Conservation (phyloP, 768 basidiomycete genomes). For the Tremella mesenterica region DNA sequence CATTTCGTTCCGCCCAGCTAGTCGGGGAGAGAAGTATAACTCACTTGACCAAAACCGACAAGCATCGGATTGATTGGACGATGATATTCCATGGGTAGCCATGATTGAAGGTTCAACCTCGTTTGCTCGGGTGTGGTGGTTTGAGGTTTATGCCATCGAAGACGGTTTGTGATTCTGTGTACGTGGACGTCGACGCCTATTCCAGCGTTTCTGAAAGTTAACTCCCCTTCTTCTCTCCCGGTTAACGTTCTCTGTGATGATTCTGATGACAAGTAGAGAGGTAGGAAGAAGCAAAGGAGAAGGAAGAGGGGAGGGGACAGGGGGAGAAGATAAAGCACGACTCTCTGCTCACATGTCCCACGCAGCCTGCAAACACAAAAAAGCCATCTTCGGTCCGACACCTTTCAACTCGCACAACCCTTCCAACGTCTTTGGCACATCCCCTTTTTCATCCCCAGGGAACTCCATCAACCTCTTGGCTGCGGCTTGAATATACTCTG, state of each 20-base stretch:
- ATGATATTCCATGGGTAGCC: conserved; percentile 39
- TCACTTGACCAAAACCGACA: conserved; percentile 42
- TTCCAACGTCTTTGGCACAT: conserved; percentile 81
- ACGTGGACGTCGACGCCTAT: conserved; percentile 97
- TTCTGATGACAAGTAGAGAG: neutral
- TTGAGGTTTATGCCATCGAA: conserved; percentile 81
- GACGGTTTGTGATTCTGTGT: conserved; percentile 83
- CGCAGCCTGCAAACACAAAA: conserved; percentile 67
- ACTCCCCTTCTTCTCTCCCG: neutral
- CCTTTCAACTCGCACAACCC: conserved; percentile 79
- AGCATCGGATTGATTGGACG: conserved; percentile 43
- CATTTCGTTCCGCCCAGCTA: neutral
- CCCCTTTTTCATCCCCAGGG: conserved; percentile 49
- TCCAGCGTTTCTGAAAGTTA: conserved; percentile 59
- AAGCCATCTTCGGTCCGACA: conserved; percentile 96
- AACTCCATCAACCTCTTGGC: conserved; percentile 61
- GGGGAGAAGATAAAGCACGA: neutral
- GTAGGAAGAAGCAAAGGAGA: too few species aligned
- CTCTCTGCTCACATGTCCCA: conserved; percentile 71
- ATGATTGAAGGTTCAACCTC: conserved; percentile 47
- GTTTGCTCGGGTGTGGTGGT: conserved; percentile 86
- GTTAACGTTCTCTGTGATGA: too few species aligned
- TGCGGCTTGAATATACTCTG: conserved; percentile 61
- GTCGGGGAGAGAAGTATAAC: neutral
- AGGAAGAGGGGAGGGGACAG: neutral